Base-by-base conservation (phyloP, 2,329 filamentous ascomycete genomes). In the Diaporthe amygdali region DNA sequence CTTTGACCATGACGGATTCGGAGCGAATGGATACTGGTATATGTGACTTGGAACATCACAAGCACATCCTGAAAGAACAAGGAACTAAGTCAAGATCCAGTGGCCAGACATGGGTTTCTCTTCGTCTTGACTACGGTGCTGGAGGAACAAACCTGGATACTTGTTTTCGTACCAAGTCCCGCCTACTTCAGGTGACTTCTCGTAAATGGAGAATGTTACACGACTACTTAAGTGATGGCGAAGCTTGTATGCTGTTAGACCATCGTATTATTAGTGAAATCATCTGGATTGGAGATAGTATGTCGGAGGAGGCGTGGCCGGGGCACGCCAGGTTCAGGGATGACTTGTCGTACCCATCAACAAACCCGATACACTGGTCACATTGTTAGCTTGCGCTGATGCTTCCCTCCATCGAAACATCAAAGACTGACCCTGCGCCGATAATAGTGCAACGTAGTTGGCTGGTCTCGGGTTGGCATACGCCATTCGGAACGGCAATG, bases 11-110 rank as follows among this genome's bases (percentile, higher is more conserved):
- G 81, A 78, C 14, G 79, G 77, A 47, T 84, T 83, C 8, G 81
- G 81, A 66, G 82, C 81, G 67, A 84, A 85, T 2, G 80, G 80
- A 76, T 78, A 84, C 14, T 81, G 82, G 74, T 85, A 85, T 69
- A 81, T 82, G 74, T 84, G 82, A 8, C 82, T 77, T 1, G 83
- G 83, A 17, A 85, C 80, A 66, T 86, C 83, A 70, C 81, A 84
- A 17, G 81, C 81, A 73, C 82, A 83, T 27, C 76, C 77, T 79
- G 34, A 15, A 39, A 22, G 8, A 6, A 22, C 44, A 22, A n/a
- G n/a, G n/a, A n/a, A n/a, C 44, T 47, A 20, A 47, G 44, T 9
- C 20, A 46, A 20, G 41, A 5, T 46, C 41, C 12, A 47, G 22
- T 14, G 15, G 10, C 10, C 5, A 14, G 6, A 14, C 37, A 14